Conservation (phyloP, 1,139 yeast genomes). For the Oligophagozyma castellii region DNA sequence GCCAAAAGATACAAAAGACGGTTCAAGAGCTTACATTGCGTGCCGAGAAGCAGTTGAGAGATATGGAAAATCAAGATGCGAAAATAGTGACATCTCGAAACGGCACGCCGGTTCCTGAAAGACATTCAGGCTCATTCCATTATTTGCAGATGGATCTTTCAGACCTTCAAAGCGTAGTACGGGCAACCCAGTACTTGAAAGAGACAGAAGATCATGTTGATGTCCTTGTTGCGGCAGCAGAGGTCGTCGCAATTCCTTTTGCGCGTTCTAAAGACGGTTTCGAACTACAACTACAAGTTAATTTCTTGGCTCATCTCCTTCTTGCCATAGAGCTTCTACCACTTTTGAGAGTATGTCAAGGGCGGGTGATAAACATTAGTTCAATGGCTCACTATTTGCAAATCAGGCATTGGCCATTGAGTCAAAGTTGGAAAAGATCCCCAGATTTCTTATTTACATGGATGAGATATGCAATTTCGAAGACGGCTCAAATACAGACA, state of each 20-base stretch:
- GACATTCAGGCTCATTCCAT: conserved; percentile 42
- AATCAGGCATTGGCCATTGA: conserved; percentile 35
- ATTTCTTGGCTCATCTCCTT: conserved; percentile 63
- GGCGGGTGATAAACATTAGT: conserved; percentile 51
- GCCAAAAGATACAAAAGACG: conserved; percentile 40
- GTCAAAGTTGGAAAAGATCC: conserved; percentile 37
- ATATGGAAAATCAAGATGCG: conserved; percentile 9
- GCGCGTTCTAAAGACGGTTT: conserved; percentile 53
- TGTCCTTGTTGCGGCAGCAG: conserved; percentile 66
- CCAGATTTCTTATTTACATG: conserved; percentile 66
- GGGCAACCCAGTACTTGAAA: conserved; percentile 39
- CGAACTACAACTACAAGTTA: conserved; percentile 72
- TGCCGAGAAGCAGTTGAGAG: neutral
- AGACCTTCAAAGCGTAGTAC: conserved; percentile 41
- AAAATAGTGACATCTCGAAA: conserved; percentile 33
- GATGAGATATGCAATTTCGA: conserved; percentile 69
- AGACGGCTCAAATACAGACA: conserved; percentile 68
- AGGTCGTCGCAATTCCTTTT: conserved; percentile 66
- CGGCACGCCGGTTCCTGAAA: conserved; percentile 4
- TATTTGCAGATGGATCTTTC: conserved; percentile 51
- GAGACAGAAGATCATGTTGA: conserved; percentile 40
- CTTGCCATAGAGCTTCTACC: conserved; percentile 52
- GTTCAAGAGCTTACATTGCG: conserved; percentile 32
- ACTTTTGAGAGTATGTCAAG: conserved; percentile 31
- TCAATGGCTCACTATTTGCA: conserved; percentile 59